Evolutionary conservation across 2,329 filamentous ascomycete genomes (phyloP).

Genomic region (Calonectria henricotiae): DNA sequence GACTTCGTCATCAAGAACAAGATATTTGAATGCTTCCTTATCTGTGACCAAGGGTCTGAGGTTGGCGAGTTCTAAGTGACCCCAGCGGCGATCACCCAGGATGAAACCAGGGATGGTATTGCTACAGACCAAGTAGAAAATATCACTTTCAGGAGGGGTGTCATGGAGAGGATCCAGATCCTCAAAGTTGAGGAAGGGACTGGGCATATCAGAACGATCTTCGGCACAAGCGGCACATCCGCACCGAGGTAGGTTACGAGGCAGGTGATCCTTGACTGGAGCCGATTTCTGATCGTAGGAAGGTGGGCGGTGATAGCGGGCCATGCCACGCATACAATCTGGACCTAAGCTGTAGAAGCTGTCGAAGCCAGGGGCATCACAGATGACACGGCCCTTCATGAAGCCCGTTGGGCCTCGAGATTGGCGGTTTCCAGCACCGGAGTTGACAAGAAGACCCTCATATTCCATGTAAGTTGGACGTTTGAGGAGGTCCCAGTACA

Average conservation of each 20-base stretch:
- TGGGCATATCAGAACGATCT: constrained; percentile 46
- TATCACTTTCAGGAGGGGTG: constrained; percentile 59
- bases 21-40: constrained; percentile 67
- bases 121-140: constrained; percentile 64
- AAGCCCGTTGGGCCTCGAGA: constrained; percentile 56
- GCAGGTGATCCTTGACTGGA: constrained; percentile 58
- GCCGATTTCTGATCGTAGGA: constrained; percentile 37
- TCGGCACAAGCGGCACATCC: constrained; percentile 59
- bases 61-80: constrained; percentile 60
- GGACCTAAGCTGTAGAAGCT: constrained; percentile 55
- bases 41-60: constrained; percentile 63
- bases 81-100: constrained; percentile 64
- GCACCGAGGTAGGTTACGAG: constrained; percentile 62
- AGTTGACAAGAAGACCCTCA: constrained; percentile 60
- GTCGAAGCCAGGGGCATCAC: constrained; percentile 62
- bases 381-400: constrained; percentile 62
- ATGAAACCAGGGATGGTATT: constrained; percentile 67
- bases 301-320: constrained; percentile 38
- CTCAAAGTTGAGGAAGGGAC: constrained; percentile 61
- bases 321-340: constrained; percentile 42
- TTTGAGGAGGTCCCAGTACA: constrained; percentile 67
- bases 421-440: constrained; percentile 47
- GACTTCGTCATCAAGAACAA: constrained; percentile 66
- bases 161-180: constrained; percentile 59
- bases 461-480: constrained; percentile 66